Evolutionary conservation across 768 basidiomycete genomes (phyloP).

Genomic region (Phlegmacium glaucopus): DNA sequence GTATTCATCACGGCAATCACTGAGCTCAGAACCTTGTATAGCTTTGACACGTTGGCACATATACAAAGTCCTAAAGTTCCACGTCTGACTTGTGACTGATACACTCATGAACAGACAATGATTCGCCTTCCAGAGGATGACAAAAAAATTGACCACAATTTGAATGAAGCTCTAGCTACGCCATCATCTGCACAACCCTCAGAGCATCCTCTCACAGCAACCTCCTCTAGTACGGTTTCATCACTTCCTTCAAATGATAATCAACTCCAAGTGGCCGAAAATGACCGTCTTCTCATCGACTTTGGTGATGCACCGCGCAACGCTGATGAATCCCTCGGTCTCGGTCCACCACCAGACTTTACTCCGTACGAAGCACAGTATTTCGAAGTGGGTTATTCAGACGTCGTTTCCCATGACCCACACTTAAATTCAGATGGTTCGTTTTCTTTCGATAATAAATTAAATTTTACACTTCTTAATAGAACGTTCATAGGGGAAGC

Average conservation of each 20-base stretch:
- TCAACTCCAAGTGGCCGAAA: not conserved
- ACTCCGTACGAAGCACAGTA: conserved; percentile 61
- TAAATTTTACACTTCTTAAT: not conserved
- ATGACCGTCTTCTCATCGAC: conserved; percentile 10
- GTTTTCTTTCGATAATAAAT: not conserved
- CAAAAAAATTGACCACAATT: conserved; percentile 4
- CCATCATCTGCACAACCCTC: not conserved
- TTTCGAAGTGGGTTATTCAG: conserved; percentile 42
- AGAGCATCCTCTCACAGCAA: not conserved
- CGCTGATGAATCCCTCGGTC: conserved; percentile 23
- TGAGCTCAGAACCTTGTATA: too few species aligned
- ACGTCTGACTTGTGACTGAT: too few species aligned
- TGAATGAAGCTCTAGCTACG: too few species aligned
- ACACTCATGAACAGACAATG: not conserved
- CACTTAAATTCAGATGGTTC: conserved; percentile 62
- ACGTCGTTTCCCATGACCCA: conserved; percentile 65
- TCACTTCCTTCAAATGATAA: not conserved
- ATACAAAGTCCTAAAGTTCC: too few species aligned
- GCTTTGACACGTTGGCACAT: too few species aligned
- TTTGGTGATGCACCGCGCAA: not conserved
- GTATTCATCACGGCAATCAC: too few species aligned
- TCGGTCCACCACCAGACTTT: conserved; percentile 59
- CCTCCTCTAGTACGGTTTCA: not conserved
- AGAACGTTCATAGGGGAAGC: conserved; percentile 36
- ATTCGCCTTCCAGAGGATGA: conserved; percentile 3